Conservation (phyloP, 163 green algal species). For the Chlamydomonas reinhardtii region DNA sequence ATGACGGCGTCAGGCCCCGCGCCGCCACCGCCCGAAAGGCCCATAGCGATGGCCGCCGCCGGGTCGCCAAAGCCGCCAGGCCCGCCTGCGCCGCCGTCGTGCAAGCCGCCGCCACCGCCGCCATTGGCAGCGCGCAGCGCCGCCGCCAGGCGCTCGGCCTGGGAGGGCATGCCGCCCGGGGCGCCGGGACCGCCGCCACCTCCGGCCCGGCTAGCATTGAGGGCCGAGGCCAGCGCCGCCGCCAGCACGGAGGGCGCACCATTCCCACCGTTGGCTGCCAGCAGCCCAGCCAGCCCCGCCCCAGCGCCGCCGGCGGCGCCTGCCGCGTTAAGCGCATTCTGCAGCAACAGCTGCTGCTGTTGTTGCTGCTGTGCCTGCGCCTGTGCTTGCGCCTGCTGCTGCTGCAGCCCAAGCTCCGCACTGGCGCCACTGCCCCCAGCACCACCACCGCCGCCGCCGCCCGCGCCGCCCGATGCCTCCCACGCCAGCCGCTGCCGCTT, state of each 20-base stretch:
- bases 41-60: too few species aligned
- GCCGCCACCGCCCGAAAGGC: too few species aligned
- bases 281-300: too few species aligned
- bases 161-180: not conserved
- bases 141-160: not conserved
- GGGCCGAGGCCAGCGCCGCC: not conserved
- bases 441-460: too few species aligned
- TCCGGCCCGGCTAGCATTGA: not conserved
- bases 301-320: too few species aligned
- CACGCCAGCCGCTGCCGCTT: constrained; percentile 14
- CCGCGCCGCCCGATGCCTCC: not conserved
- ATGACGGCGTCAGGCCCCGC: too few species aligned
- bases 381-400: not conserved
- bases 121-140: too few species aligned
- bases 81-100: too few species aligned
- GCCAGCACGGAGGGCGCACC: too few species aligned
- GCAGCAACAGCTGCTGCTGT: not conserved
- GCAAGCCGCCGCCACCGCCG: too few species aligned
- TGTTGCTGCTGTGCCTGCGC: not conserved
- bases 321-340: not conserved
- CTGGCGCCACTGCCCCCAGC: not conserved
- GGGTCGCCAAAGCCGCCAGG: too few species aligned
- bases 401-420: not conserved
- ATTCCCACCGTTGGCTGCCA: not conserved
- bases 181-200: too few species aligned